These are phyloP conservation scores for Komagataella phaffii DNA, from an alignment of 805 yeast genomes.

Conservation along the genomic window DNA sequence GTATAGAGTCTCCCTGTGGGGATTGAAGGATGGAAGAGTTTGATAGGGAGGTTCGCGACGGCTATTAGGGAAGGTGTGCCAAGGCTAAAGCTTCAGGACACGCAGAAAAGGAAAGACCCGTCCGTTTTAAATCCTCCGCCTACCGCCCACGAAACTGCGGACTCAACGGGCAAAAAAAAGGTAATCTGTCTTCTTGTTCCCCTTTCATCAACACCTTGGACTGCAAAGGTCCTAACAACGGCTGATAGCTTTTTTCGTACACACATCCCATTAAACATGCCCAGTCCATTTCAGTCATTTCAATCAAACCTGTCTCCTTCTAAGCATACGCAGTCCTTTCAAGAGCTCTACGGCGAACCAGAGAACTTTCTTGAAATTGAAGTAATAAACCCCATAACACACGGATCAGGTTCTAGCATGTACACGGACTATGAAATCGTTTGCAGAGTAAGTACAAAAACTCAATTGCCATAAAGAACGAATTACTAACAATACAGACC, in stretches of 20 bases:
- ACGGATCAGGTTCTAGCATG: slow-evolving; percentile 48
- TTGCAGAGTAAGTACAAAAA: slow-evolving; percentile 35
- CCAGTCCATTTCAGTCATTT: slow-evolving; percentile 19
- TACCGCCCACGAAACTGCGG: neutral
- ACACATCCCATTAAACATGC: slow-evolving; percentile 8
- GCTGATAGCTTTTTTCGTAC: neutral
- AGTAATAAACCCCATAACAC: slow-evolving; percentile 69
- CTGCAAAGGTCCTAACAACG: neutral
- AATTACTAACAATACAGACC: slow-evolving; percentile 24
- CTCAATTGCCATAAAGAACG: neutral
- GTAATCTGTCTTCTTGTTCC: neutral
- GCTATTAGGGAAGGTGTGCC: neutral
- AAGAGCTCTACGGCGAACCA: slow-evolving; percentile 85
- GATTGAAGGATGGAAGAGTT: neutral
- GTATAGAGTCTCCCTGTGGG: neutral
- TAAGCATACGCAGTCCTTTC: slow-evolving; percentile 44
- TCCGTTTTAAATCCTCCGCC: neutral
- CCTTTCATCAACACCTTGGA: neutral
- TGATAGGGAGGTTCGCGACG: neutral
- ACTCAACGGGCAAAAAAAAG: neutral
- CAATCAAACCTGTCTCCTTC: slow-evolving; percentile 5
- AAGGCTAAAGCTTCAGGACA: neutral
- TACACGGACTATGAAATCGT: slow-evolving; percentile 88
- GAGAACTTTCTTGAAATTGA: slow-evolving; percentile 90
- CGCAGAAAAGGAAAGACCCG: neutral